A percentile compares a stretch with the other conserved stretches of the same genome.
phyloP scores from a whole-genome alignment of 2,329 filamentous ascomycete species.

The Claviceps spartinae region DNA sequence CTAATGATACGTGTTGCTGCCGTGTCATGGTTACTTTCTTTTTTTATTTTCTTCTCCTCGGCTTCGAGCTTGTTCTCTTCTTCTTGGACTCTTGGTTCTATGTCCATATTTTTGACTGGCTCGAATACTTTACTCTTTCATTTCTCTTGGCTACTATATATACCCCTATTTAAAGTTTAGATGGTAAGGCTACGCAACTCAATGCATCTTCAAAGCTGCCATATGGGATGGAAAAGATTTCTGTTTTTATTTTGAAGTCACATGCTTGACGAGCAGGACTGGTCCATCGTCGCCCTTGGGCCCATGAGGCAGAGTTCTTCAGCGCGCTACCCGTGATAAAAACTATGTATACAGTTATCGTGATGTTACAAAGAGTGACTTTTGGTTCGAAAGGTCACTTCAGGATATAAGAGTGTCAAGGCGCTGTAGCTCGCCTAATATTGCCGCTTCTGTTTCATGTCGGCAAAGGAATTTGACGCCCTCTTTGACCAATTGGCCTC shows the following conservation, averaged over 20 bases:
- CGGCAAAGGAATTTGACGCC: slow-evolving; percentile 24
- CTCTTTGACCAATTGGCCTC: slow-evolving; percentile 29
- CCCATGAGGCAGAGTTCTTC: background rate
- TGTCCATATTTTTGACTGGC: background rate
- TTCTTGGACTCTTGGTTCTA: background rate
- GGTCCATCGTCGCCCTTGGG: background rate
- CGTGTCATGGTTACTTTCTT: background rate
- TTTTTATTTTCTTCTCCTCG: background rate
- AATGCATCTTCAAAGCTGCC: background rate
- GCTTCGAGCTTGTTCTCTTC: background rate
- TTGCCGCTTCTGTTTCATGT: slow-evolving; percentile 20
- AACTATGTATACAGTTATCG: no score
- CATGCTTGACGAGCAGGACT: no score
- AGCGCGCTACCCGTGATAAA: no score
- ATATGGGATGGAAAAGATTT: background rate
- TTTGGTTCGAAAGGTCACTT: no score
- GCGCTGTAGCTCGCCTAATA: background rate
- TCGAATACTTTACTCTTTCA: background rate
- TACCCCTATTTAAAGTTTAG: slow-evolving; percentile 7
- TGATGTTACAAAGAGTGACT: no score
- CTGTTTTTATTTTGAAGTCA: background rate
- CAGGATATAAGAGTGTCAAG: no score
- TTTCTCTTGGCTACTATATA: slow-evolving; percentile 3
- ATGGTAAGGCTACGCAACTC: background rate
- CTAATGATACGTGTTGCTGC: background rate